phyloP scores from a whole-genome alignment of 2,329 filamentous ascomycete species.

The Ophiostoma perfectum region DNA sequence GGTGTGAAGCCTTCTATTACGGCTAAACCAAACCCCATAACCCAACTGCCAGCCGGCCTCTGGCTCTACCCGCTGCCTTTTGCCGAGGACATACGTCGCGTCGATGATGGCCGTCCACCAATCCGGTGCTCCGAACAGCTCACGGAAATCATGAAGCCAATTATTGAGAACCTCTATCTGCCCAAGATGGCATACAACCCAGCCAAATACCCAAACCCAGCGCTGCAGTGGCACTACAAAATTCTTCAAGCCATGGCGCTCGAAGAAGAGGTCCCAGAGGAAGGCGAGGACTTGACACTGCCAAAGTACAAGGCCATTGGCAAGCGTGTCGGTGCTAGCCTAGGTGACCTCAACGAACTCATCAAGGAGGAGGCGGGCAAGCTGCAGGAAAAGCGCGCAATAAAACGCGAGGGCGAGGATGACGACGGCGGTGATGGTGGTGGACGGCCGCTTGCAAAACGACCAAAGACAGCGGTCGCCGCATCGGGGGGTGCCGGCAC shows the following conservation, averaged over 20 bases:
- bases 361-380: constrained; percentile 53
- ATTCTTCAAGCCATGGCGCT: constrained; percentile 88
- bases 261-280: constrained; percentile 81
- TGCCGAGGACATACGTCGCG: constrained; percentile 79
- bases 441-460: constrained; percentile 41
- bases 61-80: constrained; percentile 88
- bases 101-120: constrained; percentile 53
- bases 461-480: constrained; percentile 44
- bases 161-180: constrained; percentile 81
- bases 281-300: constrained; percentile 67
- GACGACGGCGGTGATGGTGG: constrained; percentile 35
- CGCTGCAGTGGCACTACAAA: constrained; percentile 94
- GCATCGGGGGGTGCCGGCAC: constrained; percentile 21
- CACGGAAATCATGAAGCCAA: constrained; percentile 72
- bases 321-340: constrained; percentile 75
- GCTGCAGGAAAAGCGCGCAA: constrained; percentile 37
- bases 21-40: constrained; percentile 59
- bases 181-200: constrained; percentile 83
- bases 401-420: constrained; percentile 50
- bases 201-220: constrained; percentile 81
- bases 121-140: constrained; percentile 62
- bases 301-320: constrained; percentile 84
- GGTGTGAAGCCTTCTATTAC: not conserved
- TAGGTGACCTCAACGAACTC: constrained; percentile 68
- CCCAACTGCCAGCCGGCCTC: constrained; percentile 69